Evolutionary conservation across 495 filamentous ascomycete genomes (phyloP), one percentile per base, ranked within the genome.

Genomic region (Penicillium cosmopolitanum): DNA sequence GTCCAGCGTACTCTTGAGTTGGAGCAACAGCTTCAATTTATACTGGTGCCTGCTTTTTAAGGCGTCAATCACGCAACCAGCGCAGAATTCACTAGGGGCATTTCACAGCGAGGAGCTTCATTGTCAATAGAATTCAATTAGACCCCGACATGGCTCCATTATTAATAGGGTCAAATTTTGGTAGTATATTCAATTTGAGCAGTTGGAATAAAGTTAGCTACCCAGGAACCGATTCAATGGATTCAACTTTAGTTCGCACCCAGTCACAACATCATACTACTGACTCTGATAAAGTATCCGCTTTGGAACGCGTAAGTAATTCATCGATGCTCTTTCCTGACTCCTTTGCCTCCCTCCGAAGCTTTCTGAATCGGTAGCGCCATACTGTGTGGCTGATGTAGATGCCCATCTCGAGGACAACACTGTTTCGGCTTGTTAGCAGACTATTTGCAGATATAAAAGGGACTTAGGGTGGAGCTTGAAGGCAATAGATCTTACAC

Each of bases 321-420:
- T 44, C 16, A 13, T 44, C 42, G 4, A 44, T 44, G 16, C 42
- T 44, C 16, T 44, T 44, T 16, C 42, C 42, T n/a, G 42, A 16
- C 42, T 16, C 8, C 42, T 44, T 44, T 16, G 42, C 42, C 42
- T 44, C 42, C 16, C 4, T 44, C 16, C 42, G 42, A 19, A 44
- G 16, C 42, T 44, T 9, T 44, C 42, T 16, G n/a, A 44, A 44
- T 44, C 42, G 42, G 16, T 44, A 44, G 7, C 42, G 42, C 42
- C 42, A 44, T 16, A 44, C n/a, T 18, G 42, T 44, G 42, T 44
- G 42, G 16, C 42, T 44, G 42, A 44, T 44, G 16, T 44, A 44
- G 4, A 44, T 44, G 42, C 16, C 42, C 42, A 44, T 44, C 16
- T 44, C 42, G 7, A 44, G 42, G n/a, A 44, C 42, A 18, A 44